Percentiles rank a stretch among this genome's conserved stretches.
phyloP scores from a whole-genome alignment of 768 basidiomycete genomes.

The Leucosporidium yakuticum region DNA sequence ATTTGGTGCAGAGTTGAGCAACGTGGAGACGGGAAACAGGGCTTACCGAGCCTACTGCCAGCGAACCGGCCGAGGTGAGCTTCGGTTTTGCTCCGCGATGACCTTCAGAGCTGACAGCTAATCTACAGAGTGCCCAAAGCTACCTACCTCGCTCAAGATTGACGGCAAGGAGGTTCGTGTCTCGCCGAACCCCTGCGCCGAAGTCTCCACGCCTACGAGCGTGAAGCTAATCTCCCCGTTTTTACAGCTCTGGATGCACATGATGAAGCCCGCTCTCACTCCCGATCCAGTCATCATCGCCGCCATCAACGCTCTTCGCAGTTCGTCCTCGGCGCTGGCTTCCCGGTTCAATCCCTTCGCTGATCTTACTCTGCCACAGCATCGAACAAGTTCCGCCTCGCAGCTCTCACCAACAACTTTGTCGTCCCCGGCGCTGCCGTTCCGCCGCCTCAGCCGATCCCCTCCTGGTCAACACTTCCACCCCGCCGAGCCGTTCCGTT shows the following conservation, averaged over 20 bases:
- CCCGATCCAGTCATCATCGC: slow-evolving; percentile 18
- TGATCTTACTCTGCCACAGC: neutral
- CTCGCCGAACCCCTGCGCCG: neutral
- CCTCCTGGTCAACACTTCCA: neutral
- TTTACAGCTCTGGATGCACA: slow-evolving; percentile 21
- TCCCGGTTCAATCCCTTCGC: no score
- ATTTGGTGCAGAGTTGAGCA: neutral
- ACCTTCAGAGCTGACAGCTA: neutral
- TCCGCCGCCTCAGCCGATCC: neutral
- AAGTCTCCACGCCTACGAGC: neutral
- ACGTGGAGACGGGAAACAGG: neutral
- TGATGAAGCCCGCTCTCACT: slow-evolving; percentile 25
- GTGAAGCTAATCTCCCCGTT: neutral
- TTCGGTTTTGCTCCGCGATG: neutral
- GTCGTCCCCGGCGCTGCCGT: neutral
- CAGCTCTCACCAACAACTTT: slow-evolving; percentile 32
- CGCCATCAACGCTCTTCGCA: slow-evolving; percentile 25
- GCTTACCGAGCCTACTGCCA: neutral
- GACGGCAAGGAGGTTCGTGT: neutral
- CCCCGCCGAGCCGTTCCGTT: neutral
- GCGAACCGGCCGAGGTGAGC: neutral
- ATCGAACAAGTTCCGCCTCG: slow-evolving; percentile 21
- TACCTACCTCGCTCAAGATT: neutral
- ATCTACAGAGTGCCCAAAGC: neutral
- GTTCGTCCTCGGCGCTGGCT: neutral